Percentiles rank a stretch among this genome's conserved stretches.
These are phyloP conservation scores for Neurospora sp. DNA, from an alignment of 2,329 filamentous ascomycete species.

Conservation along the genomic window DNA sequence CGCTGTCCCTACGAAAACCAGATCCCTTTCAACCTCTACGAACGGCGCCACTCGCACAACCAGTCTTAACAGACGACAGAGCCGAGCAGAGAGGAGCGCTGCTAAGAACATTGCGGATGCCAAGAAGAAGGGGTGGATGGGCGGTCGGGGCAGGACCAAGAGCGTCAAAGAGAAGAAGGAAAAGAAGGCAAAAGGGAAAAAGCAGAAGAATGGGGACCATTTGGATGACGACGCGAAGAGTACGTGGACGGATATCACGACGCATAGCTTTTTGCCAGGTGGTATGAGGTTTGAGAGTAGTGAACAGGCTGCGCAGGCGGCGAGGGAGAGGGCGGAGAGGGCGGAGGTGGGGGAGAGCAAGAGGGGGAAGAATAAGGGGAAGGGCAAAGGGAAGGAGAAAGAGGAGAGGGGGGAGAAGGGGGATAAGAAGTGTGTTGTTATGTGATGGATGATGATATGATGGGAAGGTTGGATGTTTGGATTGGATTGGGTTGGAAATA, in stretches of 20 bases:
- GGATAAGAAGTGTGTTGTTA: conserved; percentile 17
- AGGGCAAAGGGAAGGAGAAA: not conserved
- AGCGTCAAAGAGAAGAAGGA: conserved; percentile 26
- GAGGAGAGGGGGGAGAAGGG: not conserved
- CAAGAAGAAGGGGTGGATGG: conserved; percentile 46
- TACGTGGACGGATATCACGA: conserved; percentile 20
- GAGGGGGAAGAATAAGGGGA: not conserved
- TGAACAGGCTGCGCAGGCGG: not conserved
- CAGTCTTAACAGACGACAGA: conserved; percentile 37
- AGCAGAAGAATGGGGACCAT: conserved; percentile 23
- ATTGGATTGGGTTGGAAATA: not conserved
- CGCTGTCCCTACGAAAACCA: conserved; percentile 18
- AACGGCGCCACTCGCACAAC: conserved; percentile 28
- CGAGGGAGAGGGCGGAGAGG: not conserved
- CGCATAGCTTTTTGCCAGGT: conserved; percentile 7
- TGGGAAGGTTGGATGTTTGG: not conserved
- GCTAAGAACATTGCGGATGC: conserved; percentile 54
- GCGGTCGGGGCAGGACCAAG: conserved; percentile 29
- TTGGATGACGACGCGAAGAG: conserved; percentile 31
- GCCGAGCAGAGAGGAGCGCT: conserved; percentile 49
- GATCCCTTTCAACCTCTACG: conserved; percentile 20
- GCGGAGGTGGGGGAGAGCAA: conserved; percentile 5
- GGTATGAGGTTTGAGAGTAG: conserved; percentile 4
- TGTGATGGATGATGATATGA: conserved; percentile 11
- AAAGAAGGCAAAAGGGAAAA: conserved; percentile 20